Evolutionary conservation across 2,329 filamentous ascomycete genomes (phyloP), one percentile per base, ranked within the genome.

Genomic region (Biscogniauxia mediterranea): DNA sequence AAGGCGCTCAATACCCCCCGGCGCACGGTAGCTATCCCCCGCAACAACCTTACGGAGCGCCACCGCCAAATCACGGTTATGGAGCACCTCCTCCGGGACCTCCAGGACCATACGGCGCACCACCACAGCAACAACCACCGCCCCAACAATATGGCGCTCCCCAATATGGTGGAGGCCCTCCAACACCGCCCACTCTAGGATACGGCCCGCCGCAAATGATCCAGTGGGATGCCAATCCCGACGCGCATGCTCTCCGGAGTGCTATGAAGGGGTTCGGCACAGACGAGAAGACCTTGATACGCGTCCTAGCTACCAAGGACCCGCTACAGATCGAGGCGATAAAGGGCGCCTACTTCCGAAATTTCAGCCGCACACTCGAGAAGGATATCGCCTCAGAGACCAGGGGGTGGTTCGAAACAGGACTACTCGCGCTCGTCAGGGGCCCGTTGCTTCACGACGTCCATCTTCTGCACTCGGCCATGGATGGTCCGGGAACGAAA

Each of bases 241-340:
- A 95, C 68, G 90, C 92, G 0, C 85, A 92, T 60, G 85, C 81
- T 3, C 80, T 96, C 21, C 86, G 92, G 57, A 84, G 84, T 68
- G 92, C 94, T 1, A 97, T 97, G 92, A 97, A 96, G 76, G 93
- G 93, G 0, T 91, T 97, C 64, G 94, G 93, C 38, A 97, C 93
- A 0, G 87, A 98, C 70, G 93, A 97, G 75, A 89, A 87, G 70
- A 76, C 84, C 0, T 79, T 98, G 17, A 93, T 96, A 65, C 79
- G 81, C 1, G 79, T 89, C 2, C 79, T 98, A 8, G 79, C 89
- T 2, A 85, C 82, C 67, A 89, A 93, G 64, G 91, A 96, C 65
- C 90, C 93, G 0, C 79, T 93, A 4, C 91, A 96, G 73, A 83
- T 95, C 64, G 85, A 88, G 54, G 80, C 85, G 8, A 81, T 96